These are phyloP conservation scores for Zizania palustris DNA, from an alignment of 202 grass and related monocot species.

Conservation along the genomic window DNA sequence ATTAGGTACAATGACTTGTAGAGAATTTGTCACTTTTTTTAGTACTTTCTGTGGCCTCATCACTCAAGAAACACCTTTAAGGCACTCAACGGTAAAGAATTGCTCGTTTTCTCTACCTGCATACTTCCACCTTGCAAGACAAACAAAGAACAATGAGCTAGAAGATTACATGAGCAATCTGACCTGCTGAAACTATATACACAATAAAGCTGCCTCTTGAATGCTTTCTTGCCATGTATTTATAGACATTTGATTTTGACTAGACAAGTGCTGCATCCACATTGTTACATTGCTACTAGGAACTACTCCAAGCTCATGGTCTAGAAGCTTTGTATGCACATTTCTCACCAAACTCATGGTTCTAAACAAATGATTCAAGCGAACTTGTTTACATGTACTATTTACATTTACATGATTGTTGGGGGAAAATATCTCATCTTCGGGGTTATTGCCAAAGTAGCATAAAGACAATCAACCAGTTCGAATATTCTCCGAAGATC, in stretches of 20 bases:
- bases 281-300: no score
- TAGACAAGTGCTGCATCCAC: background rate
- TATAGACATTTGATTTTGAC: background rate
- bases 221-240: background rate
- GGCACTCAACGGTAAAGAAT: background rate
- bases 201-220: background rate
- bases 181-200: no score
- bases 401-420: slow-evolving; percentile 46
- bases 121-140: background rate
- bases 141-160: background rate
- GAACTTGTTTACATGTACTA: slow-evolving; percentile 44
- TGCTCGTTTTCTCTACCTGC: background rate
- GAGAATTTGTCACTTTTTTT: no score
- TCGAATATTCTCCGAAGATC: no score
- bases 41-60: slow-evolving; percentile 27
- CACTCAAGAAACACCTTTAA: background rate
- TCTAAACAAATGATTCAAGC: background rate
- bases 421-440: no score
- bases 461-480: no score
- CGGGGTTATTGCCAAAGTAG: no score
- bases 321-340: background rate
- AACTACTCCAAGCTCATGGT: background rate
- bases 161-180: background rate
- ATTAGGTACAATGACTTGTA: no score
- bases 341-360: slow-evolving; percentile 1